Evolutionary conservation across 345 rosid species (phyloP), one percentile per base, ranked within the genome.

Genomic region (Diplotaxis tenuifolia): DNA sequence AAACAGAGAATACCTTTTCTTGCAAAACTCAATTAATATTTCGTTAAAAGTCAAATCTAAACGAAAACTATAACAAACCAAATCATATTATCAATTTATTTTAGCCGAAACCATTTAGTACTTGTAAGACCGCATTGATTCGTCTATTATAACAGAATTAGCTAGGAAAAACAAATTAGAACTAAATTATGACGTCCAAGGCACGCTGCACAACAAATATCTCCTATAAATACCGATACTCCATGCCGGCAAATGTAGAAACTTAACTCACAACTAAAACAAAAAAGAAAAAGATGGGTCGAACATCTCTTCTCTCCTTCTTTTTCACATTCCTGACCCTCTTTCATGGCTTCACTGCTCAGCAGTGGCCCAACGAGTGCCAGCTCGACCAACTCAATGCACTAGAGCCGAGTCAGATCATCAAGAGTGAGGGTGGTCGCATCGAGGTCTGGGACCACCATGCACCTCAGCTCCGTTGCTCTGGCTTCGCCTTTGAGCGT

Each of bases 391-490:
- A 78, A 54, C 76, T 88, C 21, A 72, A 79, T 27, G 81, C 87
- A 11, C 71, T 84, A 2, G 82, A 85, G 58, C 87, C 96, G n/a
- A 76, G 60, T 9, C 69, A 74, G 38, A 71, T 71, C 16, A 47
- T 84, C 29, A 64, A 81, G 74, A 32, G 72, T n/a, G 88, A 88
- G 65, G 94, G 85, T 1, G 89, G 93, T 40, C 6, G 61, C 15
- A 75, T 82, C 1, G 89, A 90, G 73, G 42, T 79, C 0, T 86
- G 87, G 93, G 76, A 88, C 76, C 81, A 78, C 21, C 79, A 63
- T 65, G 77, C 79, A 36, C 74, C 86, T n/a, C 86, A 85, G 78
- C 84, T 86, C 79, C 85, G 67, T 53, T 88, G 96, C 67, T 75
- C 85, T 1, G 89, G 90, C 11, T 78, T 86, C 5, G 83, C 87